Evolutionary conservation across 176 grass and related monocot species (phyloP), one percentile per base, ranked within the genome.

Genomic region (Pontederia crassipes): DNA sequence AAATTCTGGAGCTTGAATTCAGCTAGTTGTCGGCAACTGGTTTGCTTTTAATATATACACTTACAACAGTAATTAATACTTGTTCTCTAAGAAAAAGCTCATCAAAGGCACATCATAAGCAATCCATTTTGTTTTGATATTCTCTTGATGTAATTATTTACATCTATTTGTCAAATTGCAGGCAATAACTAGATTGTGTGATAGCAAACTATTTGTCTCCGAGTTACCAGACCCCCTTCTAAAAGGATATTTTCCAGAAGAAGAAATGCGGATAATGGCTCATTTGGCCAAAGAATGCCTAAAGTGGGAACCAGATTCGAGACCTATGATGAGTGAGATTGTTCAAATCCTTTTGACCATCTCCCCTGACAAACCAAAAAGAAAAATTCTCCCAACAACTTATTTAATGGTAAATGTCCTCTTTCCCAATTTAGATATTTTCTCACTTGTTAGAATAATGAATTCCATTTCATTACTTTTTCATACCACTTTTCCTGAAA

Each of bases 211-310:
- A 71, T 87, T 98, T 75, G 72, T 83, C 65, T 59, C 84, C 48
- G 93, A 98, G 78, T 72, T 98, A 72, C 87, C 93, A 1, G 93
- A 98, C 77, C 79, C 79, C 17, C 40, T 79, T 45, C 74, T 92
- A 18, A 77, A 81, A 58, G 77, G 81, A 59, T 61, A 71, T 24
- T 98, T 98, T 80, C 56, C 84, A 54, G 59, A 77, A 58, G 93
- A 98, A 81, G 87, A 98, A 75, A 98, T 98, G 77, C 93, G 88
- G 72, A 88, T 98, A 73, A 85, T 98, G 83, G 83, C 86, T 29
- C 93, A 92, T 73, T 71, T 98, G 10, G 93, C 93, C 1, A 67
- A 81, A 68, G 93, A 98, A 83, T 98, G 93, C 62, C 69, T 98
- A 70, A 87, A 92, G 63, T 98, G 84, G 93, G 93, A 98, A 60